Evolutionary conservation across 2,329 filamentous ascomycete genomes (phyloP).

Genomic region (Stagonosporopsis vannaccii): DNA sequence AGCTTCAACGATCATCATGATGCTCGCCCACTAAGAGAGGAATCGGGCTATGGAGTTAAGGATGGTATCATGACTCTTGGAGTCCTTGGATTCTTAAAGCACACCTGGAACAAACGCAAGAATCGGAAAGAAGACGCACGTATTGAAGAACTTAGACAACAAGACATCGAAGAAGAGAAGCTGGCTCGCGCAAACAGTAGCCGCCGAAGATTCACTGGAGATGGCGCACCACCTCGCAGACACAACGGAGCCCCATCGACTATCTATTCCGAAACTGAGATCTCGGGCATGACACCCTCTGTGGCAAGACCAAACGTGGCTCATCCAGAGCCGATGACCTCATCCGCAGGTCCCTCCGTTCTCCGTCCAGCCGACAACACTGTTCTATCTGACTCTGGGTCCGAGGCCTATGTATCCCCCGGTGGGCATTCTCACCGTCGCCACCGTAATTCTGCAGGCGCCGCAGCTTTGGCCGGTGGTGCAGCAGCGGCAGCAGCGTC

Average conservation of each 20-base stretch:
- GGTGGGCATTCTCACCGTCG: constrained; percentile 45
- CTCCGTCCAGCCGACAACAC: constrained; percentile 45
- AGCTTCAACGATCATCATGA: constrained; percentile 45
- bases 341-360: constrained; percentile 41
- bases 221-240: constrained; percentile 57
- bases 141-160: constrained; percentile 61
- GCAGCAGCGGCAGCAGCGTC: constrained; percentile 35
- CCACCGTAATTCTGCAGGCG: constrained; percentile 35
- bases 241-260: constrained; percentile 46
- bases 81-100: constrained; percentile 50
- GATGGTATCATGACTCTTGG: constrained; percentile 59
- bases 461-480: constrained; percentile 36
- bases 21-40: constrained; percentile 25
- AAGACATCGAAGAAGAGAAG: constrained; percentile 61
- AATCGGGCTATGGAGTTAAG: constrained; percentile 48
- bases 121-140: constrained; percentile 67
- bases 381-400: constrained; percentile 53
- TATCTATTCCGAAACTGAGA: constrained; percentile 53
- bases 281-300: constrained; percentile 55
- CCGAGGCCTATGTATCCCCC: constrained; percentile 48
- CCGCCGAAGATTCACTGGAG: constrained; percentile 72
- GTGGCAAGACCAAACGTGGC: constrained; percentile 48
- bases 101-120: constrained; percentile 59
- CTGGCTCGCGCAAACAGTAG: constrained; percentile 61
- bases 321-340: constrained; percentile 34